Conservation (phyloP, 2,329 filamentous ascomycete genomes). For the Aspergillus calidoustus region DNA sequence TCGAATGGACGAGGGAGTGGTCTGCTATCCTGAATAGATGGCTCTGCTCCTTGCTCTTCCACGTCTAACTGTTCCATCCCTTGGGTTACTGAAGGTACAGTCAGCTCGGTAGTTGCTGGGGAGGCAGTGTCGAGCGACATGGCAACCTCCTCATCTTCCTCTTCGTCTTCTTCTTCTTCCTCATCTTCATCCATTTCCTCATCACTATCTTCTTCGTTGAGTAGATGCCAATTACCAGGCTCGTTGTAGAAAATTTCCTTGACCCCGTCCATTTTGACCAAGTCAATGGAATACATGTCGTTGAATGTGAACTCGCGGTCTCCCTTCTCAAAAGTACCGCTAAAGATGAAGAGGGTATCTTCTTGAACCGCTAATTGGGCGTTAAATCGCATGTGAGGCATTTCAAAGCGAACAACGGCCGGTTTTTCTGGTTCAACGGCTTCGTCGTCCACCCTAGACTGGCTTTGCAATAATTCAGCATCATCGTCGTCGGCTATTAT, state of each 20-base stretch:
- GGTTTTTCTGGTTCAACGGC: slow-evolving; percentile 58
- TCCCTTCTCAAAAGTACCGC: slow-evolving; percentile 92
- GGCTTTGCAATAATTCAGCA: slow-evolving; percentile 35
- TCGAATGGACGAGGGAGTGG: slow-evolving; percentile 86
- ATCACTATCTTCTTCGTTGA: slow-evolving; percentile 64
- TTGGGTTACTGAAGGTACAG: slow-evolving; percentile 41
- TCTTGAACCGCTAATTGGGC: slow-evolving; percentile 88
- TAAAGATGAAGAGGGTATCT: slow-evolving; percentile 91
- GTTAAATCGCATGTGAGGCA: slow-evolving; percentile 91
- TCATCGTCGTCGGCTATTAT: slow-evolving; percentile 58
- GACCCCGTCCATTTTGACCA: slow-evolving; percentile 94
- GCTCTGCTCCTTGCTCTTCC: slow-evolving; percentile 43
- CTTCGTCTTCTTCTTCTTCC: slow-evolving; percentile 48
- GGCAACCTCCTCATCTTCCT: slow-evolving; percentile 52
- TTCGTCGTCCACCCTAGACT: slow-evolving; percentile 60
- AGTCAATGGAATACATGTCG: slow-evolving; percentile 87
- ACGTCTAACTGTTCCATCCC: slow-evolving; percentile 45
- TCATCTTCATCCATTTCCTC: slow-evolving; percentile 55
- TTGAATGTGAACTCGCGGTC: slow-evolving; percentile 96
- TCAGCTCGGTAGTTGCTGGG: slow-evolving; percentile 42
- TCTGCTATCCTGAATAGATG: slow-evolving; percentile 70
- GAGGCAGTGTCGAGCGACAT: slow-evolving; percentile 45
- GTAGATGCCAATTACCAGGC: slow-evolving; percentile 79
- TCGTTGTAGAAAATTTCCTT: slow-evolving; percentile 88
- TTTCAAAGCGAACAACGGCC: slow-evolving; percentile 73